Base-by-base conservation (phyloP, 768 basidiomycete genomes). In the Collybia nuda region DNA sequence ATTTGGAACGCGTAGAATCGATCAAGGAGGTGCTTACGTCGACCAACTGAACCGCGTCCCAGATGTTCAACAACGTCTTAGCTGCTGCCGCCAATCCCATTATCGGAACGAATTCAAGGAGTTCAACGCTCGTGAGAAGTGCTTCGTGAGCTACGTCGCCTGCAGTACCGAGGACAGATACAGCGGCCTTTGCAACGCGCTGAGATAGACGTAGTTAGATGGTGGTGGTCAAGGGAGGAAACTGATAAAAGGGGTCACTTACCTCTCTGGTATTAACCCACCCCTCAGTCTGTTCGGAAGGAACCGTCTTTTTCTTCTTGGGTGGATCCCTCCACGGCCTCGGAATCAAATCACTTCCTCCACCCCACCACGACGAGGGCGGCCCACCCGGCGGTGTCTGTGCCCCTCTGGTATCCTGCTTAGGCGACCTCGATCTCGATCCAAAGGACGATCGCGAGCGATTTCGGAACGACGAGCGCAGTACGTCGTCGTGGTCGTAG, bases 11-110 rank as follows among this genome's bases (percentile, higher is more conserved):
- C 37, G 35, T 2, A 6, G 37, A 44, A 32, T 14, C 8, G 41
- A 47, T 17, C 11, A 51, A 39, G n/a, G 28, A 8, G 47, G 42
- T 6, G 73, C 83, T 58, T 54, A 88, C 86, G 45, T 86, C 84
- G 9, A 88, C 81, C 19, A 66, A 57, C 50, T 83, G 73, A 5
- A 84, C 70, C 0, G 81, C 70, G 39, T 83, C 78, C 87, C 87
- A 89, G n/a, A 89, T 84, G 7, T 60, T 63, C 15, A 87, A 56
- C 42, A 89, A 59, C 3, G 74, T 76, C 37, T 65, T 70, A 0
- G 81, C 85, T 0, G 79, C 81, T 11, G 71, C 67, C 3, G 70
- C 67, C 6, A 89, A 68, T 0, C 83, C 84, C 0, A 78, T 74
- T 12, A 88, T 59, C 8, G 87, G 87, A 0, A 71, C 77, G 23